Evolutionary conservation across 176 grass and related monocot species (phyloP).

Genomic region (Ananas comosus): DNA sequence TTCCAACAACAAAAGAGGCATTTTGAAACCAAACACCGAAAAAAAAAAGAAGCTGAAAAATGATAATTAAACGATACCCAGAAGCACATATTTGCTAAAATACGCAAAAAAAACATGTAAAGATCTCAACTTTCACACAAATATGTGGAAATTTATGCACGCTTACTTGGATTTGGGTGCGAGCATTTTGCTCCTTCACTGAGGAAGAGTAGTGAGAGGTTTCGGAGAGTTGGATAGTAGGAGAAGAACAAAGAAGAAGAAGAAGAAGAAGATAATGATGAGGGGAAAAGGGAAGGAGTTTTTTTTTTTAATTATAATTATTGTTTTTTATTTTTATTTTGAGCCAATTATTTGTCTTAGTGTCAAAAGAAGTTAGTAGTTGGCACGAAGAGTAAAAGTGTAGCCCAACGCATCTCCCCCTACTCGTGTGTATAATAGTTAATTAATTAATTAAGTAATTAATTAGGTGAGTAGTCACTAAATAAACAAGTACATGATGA

Average conservation of each 20-base stretch:
- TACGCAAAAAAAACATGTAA: not conserved
- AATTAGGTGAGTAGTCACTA: not conserved
- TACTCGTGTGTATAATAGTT: too few species aligned
- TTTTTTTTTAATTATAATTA: too few species aligned
- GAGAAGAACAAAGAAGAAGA: constrained; percentile 1
- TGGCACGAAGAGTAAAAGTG: constrained; percentile 15
- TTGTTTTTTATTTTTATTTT: too few species aligned
- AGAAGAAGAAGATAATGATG: constrained; percentile 1
- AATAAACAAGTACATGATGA: too few species aligned
- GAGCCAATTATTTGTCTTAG: not conserved
- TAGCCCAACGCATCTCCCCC: not conserved
- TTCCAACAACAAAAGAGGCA: too few species aligned
- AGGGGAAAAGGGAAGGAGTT: too few species aligned
- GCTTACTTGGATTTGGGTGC: constrained; percentile 58
- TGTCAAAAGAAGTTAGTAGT: constrained; percentile 18
- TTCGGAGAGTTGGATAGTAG: not conserved
- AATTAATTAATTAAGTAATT: not conserved
- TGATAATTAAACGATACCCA: too few species aligned
- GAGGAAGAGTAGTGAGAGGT: not conserved
- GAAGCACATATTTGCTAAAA: not conserved
- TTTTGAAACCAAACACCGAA: not conserved
- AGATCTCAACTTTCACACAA: not conserved
- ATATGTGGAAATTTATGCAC: not conserved
- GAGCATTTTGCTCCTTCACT: constrained; percentile 25
- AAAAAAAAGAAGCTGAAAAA: not conserved